These are phyloP conservation scores for Neurospora sp. DNA, from an alignment of 495 filamentous ascomycete genomes.

Conservation along the genomic window DNA sequence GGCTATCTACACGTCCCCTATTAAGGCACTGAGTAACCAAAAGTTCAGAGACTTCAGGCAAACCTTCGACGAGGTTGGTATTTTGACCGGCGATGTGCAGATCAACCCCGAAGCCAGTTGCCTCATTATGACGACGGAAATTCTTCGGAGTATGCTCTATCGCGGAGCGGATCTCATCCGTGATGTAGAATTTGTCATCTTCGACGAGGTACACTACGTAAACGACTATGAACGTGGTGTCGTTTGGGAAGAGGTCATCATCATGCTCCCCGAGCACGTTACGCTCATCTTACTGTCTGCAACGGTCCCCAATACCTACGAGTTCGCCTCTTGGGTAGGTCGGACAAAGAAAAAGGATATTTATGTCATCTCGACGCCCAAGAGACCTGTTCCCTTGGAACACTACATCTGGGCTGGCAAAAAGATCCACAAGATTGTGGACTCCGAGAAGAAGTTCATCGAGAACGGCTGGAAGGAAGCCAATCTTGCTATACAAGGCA, in stretches of 20 bases:
- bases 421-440: conserved; percentile 87
- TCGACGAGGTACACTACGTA: conserved; percentile 98
- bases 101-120: conserved; percentile 97
- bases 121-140: conserved; percentile 98
- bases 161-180: conserved; percentile 91
- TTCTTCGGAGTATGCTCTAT: conserved; percentile 96
- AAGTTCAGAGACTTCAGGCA: conserved; percentile 93
- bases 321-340: conserved; percentile 98
- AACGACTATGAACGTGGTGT: conserved; percentile 96
- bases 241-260: conserved; percentile 99
- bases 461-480: conserved; percentile 93
- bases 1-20: conserved; percentile 96
- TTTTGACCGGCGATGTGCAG: conserved; percentile 94
- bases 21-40: conserved; percentile 97
- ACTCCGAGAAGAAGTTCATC: conserved; percentile 79
- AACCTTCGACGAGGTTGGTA: conserved; percentile 89
- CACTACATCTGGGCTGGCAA: conserved; percentile 95
- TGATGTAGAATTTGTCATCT: conserved; percentile 98
- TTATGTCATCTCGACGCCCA: conserved; percentile 95
- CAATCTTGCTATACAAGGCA: conserved; percentile 69
- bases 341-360: conserved; percentile 98
- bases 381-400: conserved; percentile 87
- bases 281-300: conserved; percentile 91
- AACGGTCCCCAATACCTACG: conserved; percentile 92
- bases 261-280: conserved; percentile 96